Percentiles rank a stretch among this genome's conserved stretches.
phyloP scores from a whole-genome alignment of 306 rosid genomes.

The Ormosia semicastrata region DNA sequence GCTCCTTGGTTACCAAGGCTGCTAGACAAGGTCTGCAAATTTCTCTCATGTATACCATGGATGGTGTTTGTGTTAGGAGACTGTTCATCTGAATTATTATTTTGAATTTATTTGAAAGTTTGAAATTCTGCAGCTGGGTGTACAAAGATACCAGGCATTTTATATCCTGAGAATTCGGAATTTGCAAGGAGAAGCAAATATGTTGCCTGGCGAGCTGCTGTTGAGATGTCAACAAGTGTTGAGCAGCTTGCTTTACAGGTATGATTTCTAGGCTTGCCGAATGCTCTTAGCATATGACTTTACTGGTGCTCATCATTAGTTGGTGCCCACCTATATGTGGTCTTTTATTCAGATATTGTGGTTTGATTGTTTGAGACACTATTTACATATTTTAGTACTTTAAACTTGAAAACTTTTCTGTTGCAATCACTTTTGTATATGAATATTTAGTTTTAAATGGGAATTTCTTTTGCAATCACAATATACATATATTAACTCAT shows the following conservation, averaged over 20 bases:
- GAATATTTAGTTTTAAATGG: neutral
- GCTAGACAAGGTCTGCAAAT: slow-evolving; percentile 83
- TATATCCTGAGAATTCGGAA: slow-evolving; percentile 95
- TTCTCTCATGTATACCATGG: slow-evolving; percentile 26
- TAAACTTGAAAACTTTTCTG: neutral
- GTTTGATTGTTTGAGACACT: slow-evolving; percentile 3
- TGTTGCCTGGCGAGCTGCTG: slow-evolving; percentile 89
- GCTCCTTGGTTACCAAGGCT: slow-evolving; percentile 74
- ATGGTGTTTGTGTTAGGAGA: slow-evolving; percentile 34
- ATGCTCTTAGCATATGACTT: slow-evolving; percentile 27
- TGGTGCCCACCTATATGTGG: neutral
- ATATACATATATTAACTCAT: neutral
- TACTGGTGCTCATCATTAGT: neutral
- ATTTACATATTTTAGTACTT: neutral
- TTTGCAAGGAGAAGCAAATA: slow-evolving; percentile 77
- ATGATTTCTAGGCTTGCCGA: slow-evolving; percentile 15
- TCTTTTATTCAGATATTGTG: slow-evolving; percentile 10
- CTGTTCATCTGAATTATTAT: slow-evolving; percentile 39
- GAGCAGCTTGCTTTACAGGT: slow-evolving; percentile 97
- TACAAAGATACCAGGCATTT: slow-evolving; percentile 72
- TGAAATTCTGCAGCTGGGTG: slow-evolving; percentile 80
- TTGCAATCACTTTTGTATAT: neutral
- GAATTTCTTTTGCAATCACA: neutral
- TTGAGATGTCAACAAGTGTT: slow-evolving; percentile 74
- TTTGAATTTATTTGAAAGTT: slow-evolving; percentile 51